Evolutionary conservation across 495 filamentous ascomycete species (phyloP), one percentile per base, ranked within the genome.

Genomic region (Hyaloscypha variabilis): DNA sequence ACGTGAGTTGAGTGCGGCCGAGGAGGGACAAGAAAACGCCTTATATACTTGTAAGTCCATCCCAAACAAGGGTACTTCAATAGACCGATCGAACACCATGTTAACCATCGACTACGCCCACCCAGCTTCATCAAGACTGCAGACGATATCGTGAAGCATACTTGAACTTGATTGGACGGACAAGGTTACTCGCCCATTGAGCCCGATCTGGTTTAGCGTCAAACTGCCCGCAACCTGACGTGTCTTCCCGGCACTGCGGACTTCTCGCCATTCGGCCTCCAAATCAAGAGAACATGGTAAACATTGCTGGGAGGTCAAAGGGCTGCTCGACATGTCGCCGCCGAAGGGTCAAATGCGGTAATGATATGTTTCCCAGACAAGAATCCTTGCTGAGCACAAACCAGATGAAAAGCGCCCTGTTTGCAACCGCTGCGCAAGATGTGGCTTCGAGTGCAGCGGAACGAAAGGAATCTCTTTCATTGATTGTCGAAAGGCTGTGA

Each of bases 311-410:
- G 14, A 53, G 60, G 60, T 55, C 60, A 30, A 54, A 11, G 25
- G 50, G 60, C 29, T 63, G 60, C 60, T 21, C 29, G n/a, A 63
- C 60, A 10, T 63, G 49, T 55, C 60, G 60, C 49, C 46, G 49
- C 5, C 25, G 60, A 8, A 49, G 60, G 24, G 28, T 63, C 30
- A 63, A 63, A 63, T 63, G 60, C 23, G 60, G 60, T 63, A 19
- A 36, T 3, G 24, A n/a, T 63, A 1, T n/a, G 51, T 24, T 21
- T 4, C n/a, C 36, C 13, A 50, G 28, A 28, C 46, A 36, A 26
- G 36, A 55, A 24, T 30, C 50, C 13, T 4, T 19, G 39, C 60
- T 63, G 10, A 63, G 23, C 29, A 13, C 29, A 29, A 8, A 29
- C 39, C 8, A 63, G 60, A 63, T 42, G 26, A 63, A 55, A 63